These are phyloP conservation scores for Tarenaya hassleriana DNA, from an alignment of 345 rosid genomes.

Conservation along the genomic window DNA sequence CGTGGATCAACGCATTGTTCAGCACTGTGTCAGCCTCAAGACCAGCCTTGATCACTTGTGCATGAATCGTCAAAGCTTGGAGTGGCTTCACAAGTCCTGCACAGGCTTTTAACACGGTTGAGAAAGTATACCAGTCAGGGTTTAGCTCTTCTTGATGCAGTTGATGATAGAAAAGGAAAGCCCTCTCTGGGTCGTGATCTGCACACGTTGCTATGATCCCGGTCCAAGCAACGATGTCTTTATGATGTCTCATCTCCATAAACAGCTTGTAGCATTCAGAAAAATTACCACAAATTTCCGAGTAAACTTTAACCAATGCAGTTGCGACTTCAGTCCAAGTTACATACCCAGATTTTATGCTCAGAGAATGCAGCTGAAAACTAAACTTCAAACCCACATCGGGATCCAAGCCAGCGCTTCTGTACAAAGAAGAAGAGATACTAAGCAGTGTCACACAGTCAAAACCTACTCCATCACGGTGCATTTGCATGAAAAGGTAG, in stretches of 20 bases:
- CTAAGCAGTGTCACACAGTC: constrained; percentile 70
- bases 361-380: constrained; percentile 54
- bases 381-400: constrained; percentile 38
- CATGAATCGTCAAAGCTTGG: constrained; percentile 52
- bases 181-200: constrained; percentile 52
- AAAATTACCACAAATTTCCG: constrained; percentile 50
- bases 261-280: constrained; percentile 57
- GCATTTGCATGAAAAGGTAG: constrained; percentile 47
- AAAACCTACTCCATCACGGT: constrained; percentile 41
- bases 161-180: constrained; percentile 55
- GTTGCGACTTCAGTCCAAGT: constrained; percentile 59
- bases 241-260: constrained; percentile 32
- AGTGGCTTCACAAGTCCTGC: constrained; percentile 62
- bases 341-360: constrained; percentile 47
- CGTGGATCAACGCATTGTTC: constrained; percentile 72
- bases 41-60: constrained; percentile 57
- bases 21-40: constrained; percentile 54
- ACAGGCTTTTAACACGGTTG: constrained; percentile 73
- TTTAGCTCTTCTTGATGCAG: constrained; percentile 37
- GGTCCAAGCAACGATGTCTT: constrained; percentile 74
- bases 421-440: constrained; percentile 55
- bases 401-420: constrained; percentile 25
- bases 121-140: constrained; percentile 78
- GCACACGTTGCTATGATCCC: constrained; percentile 72
- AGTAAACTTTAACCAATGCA: constrained; percentile 71